Base-by-base conservation (phyloP, 2,329 filamentous ascomycete genomes). In the Calcarisporium arbuscula region DNA sequence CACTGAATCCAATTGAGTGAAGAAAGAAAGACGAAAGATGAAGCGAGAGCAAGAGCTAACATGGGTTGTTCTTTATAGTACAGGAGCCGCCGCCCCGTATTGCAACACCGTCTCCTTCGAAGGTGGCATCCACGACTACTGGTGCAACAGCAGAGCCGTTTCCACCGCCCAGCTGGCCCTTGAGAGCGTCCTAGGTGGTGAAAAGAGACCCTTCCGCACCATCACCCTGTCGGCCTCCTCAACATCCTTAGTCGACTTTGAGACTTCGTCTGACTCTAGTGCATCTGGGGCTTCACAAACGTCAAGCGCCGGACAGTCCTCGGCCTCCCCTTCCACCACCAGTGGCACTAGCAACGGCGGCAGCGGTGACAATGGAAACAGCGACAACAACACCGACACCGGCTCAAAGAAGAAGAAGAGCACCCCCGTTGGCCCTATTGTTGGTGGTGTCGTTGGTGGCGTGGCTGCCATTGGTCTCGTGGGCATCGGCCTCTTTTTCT, bases 91-190 rank as follows among this genome's bases (percentile, higher is more conserved):
- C 3, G 42, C 43, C 3, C 61, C 60, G 1, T 70, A 54, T 42
- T 72, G 69, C 52, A 65, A 64, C 36, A 71, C 67, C 4, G 51
- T 67, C 19, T 57, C 56, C 1, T 69, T 68, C 44, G 48, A 54
- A 4, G 54, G 52, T 14, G 56, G 58, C 12, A 54, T 70, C 30
- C 50, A 50, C 17, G 68, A 70, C 43, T 72, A 60, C 43, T 68
- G 58, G 49, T 72, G 68, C 48, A 56, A 56, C 38, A 48, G 51
- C 8, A 34, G 35, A 31, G 28, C 19, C 18, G 31, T 38, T 6
- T 34, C 38, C 5, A 42, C 53, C 7, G 50, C 14, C 27, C 22
- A 14, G 14, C 22, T 25, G 10, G 22, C 10, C 10, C 22, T 9
- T 14, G 10, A 9, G 22, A 9, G 10, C 14, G 22, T 14, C 22